These are phyloP conservation scores for Cadophora luteo-olivacea DNA, from an alignment of 2,329 filamentous ascomycete genomes.

Conservation along the genomic window DNA sequence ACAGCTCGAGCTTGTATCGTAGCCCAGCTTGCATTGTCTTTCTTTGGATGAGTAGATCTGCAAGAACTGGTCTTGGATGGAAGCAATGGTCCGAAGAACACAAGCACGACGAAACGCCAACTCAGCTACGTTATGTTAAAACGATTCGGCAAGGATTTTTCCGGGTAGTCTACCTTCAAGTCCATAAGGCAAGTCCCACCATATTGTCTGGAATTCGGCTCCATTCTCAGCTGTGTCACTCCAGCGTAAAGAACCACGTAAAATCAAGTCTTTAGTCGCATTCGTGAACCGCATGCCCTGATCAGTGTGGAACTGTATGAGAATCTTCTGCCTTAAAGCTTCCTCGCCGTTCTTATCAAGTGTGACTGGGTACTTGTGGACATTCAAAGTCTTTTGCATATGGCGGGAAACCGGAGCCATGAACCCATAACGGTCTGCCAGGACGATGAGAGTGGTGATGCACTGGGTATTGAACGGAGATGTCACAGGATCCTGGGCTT, in stretches of 20 bases:
- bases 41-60: conserved; percentile 70
- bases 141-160: not conserved
- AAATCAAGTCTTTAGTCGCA: conserved; percentile 69
- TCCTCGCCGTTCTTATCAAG: conserved; percentile 63
- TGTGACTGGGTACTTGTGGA: conserved; percentile 61
- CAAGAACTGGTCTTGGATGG: conserved; percentile 72
- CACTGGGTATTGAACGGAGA: conserved; percentile 61
- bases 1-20: conserved; percentile 74
- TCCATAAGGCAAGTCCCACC: conserved; percentile 75
- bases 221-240: conserved; percentile 40
- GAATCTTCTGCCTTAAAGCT: conserved; percentile 70
- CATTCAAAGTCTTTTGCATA: conserved; percentile 53
- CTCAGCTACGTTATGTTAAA: conserved; percentile 57
- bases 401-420: conserved; percentile 60
- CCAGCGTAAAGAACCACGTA: conserved; percentile 63
- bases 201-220: conserved; percentile 54
- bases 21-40: conserved; percentile 74
- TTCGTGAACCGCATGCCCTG: conserved; percentile 64
- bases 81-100: conserved; percentile 73
- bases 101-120: conserved; percentile 69
- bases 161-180: conserved; percentile 61
- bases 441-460: conserved; percentile 70
- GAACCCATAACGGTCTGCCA: conserved; percentile 78
- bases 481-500: conserved; percentile 37
- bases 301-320: conserved; percentile 70